Base-by-base conservation (phyloP, 768 basidiomycete species). In the Tephrocybe sp. region DNA sequence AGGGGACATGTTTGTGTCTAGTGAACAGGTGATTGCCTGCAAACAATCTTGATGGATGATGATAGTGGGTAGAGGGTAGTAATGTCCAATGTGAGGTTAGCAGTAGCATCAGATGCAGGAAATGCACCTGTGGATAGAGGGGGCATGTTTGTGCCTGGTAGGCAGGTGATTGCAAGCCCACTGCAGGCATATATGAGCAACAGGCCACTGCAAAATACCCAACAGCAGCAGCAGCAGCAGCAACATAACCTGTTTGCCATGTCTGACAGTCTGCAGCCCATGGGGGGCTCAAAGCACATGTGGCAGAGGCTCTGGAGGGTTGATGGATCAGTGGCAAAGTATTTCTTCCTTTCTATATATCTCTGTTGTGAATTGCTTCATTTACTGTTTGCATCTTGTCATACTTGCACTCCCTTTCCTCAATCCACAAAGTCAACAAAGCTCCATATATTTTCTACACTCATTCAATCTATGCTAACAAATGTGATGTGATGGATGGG, bases 31-130 rank as follows among this genome's bases (percentile, higher is more conserved):
- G 55, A n/a, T n/a, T n/a, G n/a, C n/a, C n/a, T n/a, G n/a, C n/a
- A n/a, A n/a, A n/a, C n/a, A n/a, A n/a, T n/a, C n/a, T n/a, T n/a
- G n/a, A n/a, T n/a, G n/a, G n/a, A n/a, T n/a, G n/a, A n/a, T n/a
- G n/a, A n/a, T n/a, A n/a, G n/a, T n/a, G n/a, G n/a, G n/a, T n/a
- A n/a, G n/a, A n/a, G n/a, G n/a, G n/a, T n/a, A n/a, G n/a, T n/a
- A n/a, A n/a, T n/a, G 81, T 88, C 88, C 20, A 89, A 83, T 66
- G 85, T 89, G 43, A 79, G 90, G 33, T 73, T 75, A n/a, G 83
- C 84, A 23, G 86, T 84, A 21, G 70, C 81, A 34, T 69, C 69
- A 5, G 68, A 66, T 4, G 44, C 32, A 3, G 44, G 33, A 17
- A 33, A 24, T 26, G 71, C 81, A 41, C 70, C 68, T 7, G 28